Percentiles rank a stretch among this genome's conserved stretches.
phyloP scores from a whole-genome alignment of 257 asterid species.

The Hygrophila difformis region DNA sequence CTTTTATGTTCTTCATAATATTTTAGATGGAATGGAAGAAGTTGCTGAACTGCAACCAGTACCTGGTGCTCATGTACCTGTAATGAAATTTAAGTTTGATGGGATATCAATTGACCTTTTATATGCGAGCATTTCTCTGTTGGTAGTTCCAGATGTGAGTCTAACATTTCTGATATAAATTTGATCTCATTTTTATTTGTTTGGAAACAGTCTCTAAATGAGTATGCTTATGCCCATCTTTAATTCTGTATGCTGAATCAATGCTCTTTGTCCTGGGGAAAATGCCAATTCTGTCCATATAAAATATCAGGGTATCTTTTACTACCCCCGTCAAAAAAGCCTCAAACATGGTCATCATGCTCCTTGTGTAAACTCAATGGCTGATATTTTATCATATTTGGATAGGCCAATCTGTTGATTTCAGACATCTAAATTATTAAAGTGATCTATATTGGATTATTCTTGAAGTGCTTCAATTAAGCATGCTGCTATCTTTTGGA shows the following conservation, averaged over 20 bases:
- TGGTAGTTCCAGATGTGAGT: constrained; percentile 89
- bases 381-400: no score
- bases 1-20: constrained; percentile 62
- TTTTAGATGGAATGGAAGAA: constrained; percentile 60
- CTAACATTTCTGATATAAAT: not conserved
- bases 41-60: constrained; percentile 85
- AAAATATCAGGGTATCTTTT: no score
- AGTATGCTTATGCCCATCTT: not conserved
- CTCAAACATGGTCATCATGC: no score
- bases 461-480: no score
- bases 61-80: constrained; percentile 98
- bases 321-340: no score
- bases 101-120: constrained; percentile 93
- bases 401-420: no score
- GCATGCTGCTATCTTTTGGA: no score
- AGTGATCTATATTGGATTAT: no score
- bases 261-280: not conserved
- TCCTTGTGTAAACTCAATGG: no score
- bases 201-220: constrained; percentile 5
- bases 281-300: not conserved
- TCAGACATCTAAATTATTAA: no score
- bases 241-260: not conserved
- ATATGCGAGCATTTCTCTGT: constrained; percentile 72
- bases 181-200: not conserved
- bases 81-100: constrained; percentile 87